Conservation (phyloP, 2,329 filamentous ascomycete species). For the Colletotrichum sp. region DNA sequence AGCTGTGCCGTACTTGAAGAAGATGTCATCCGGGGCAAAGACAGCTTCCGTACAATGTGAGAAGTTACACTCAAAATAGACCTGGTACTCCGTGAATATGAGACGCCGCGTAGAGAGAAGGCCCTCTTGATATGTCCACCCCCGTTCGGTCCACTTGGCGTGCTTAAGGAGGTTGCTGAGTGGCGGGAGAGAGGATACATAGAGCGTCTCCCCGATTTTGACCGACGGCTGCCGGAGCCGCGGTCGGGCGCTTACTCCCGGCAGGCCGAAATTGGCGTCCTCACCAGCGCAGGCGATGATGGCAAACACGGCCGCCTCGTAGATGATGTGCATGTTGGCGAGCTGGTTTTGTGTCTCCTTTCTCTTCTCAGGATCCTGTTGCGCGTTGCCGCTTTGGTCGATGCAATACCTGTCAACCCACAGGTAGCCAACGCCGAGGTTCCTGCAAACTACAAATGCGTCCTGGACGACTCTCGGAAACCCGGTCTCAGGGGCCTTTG, state of each 20-base stretch:
- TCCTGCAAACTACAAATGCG: conserved; percentile 33
- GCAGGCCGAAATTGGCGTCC: conserved; percentile 37
- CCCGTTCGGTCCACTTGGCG: conserved; percentile 39
- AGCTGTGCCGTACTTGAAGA: background rate
- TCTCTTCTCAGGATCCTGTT: conserved; percentile 22
- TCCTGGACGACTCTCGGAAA: conserved; percentile 11
- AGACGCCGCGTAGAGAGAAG: conserved; percentile 39
- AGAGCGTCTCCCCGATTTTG: conserved; percentile 16
- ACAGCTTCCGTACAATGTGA: background rate
- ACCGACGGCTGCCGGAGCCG: conserved; percentile 32
- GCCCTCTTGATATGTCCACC: conserved; percentile 45
- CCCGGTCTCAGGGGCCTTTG: background rate
- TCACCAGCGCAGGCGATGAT: conserved; percentile 43
- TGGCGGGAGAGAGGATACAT: background rate
- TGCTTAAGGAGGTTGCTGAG: conserved; percentile 25
- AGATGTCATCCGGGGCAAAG: background rate
- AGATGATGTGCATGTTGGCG: conserved; percentile 43
- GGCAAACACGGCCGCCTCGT: conserved; percentile 36
- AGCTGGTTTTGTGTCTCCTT: conserved; percentile 27
- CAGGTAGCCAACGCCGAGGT: conserved; percentile 38
- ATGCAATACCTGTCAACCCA: conserved; percentile 46
- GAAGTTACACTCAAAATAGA: conserved; percentile 43
- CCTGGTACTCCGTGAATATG: conserved; percentile 42
- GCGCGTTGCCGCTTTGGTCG: conserved; percentile 16
- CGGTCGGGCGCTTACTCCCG: conserved; percentile 33